Evolutionary conservation across 495 filamentous ascomycete genomes (phyloP).

Genomic region (Evansstolkia leycettana): DNA sequence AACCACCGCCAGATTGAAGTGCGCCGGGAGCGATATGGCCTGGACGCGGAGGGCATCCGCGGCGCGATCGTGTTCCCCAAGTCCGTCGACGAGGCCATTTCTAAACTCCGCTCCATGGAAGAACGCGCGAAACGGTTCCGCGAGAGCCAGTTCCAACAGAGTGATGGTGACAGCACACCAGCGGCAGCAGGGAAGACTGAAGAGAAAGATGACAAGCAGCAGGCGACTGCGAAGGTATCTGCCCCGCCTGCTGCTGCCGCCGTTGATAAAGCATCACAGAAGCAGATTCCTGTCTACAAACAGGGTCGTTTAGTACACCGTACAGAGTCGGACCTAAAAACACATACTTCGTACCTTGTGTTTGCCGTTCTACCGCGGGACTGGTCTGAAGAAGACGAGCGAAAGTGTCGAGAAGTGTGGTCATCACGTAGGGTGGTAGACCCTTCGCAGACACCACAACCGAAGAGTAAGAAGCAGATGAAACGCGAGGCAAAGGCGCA

Average conservation of each 20-base stretch:
- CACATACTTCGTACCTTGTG: slow-evolving; percentile 87
- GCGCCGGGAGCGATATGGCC: slow-evolving; percentile 64
- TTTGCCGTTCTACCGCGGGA: slow-evolving; percentile 81
- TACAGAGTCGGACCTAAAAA: slow-evolving; percentile 80
- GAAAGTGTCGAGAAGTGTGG: slow-evolving; percentile 49
- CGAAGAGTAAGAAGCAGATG: slow-evolving; percentile 35
- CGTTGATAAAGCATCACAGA: slow-evolving; percentile 2
- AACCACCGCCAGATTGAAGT: slow-evolving; percentile 66
- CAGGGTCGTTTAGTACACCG: slow-evolving; percentile 68
- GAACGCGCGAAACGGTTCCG: slow-evolving; percentile 46
- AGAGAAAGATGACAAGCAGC: slow-evolving; percentile 8
- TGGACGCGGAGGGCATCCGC: slow-evolving; percentile 44
- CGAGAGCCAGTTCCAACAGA: slow-evolving; percentile 6
- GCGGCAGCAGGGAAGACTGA: slow-evolving; percentile 14
- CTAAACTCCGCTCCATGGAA: slow-evolving; percentile 60
- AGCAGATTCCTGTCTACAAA: slow-evolving; percentile 27
- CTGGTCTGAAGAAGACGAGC: slow-evolving; percentile 78
- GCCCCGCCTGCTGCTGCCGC: slow-evolving; percentile 6
- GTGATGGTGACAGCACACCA: slow-evolving; percentile 3
- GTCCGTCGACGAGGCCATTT: slow-evolving; percentile 67
- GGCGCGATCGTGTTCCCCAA: slow-evolving; percentile 47
- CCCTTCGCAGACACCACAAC: slow-evolving; percentile 18
- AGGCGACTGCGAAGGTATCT: slow-evolving; percentile 2
- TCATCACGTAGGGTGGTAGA: slow-evolving; percentile 26
- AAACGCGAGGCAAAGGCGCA: slow-evolving; percentile 40